Evolutionary conservation across 805 yeast genomes (phyloP), one percentile per base, ranked within the genome.

Genomic region (Candida nonsorbophila): DNA sequence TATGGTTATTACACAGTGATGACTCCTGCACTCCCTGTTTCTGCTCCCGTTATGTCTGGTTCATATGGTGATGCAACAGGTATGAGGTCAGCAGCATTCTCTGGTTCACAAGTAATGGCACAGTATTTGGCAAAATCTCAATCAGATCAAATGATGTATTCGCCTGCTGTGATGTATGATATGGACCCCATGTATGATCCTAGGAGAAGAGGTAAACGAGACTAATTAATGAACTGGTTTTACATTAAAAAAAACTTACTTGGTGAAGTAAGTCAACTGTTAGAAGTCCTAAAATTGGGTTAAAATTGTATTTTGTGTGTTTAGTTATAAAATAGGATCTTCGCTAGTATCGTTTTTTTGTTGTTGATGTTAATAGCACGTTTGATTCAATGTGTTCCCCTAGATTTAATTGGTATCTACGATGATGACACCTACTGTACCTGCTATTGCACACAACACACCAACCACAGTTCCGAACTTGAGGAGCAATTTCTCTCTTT

Each of bases 101-200:
- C 79, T 5, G 86, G 87, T 3, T 76, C 84, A 0, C 82, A 77
- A 42, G 84, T 81, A 8, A 79, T 81, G 85, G 80, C 85, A 0
- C 86, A 80, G 46, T 81, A 80, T 47, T 60, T 81, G 41, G 83
- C 84, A n/a, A 82, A 77, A 48, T 62, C 39, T 3, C 79, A 78
- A 42, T 80, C 76, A 36, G 79, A 80, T 7, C 67, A 68, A 25
- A 53, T 72, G 45, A 50, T 74, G 34, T 77, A 75, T 49, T 60
- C 61, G 5, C 49, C 59, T 3, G 40, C 40, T 19, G 40, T 54
- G 8, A 16, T 18, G 7, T n/a, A n/a, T n/a, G n/a, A n/a, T n/a
- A n/a, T n/a, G n/a, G n/a, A n/a, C n/a, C n/a, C n/a, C n/a, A n/a
- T n/a, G n/a, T n/a, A n/a, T n/a, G n/a, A n/a, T n/a, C n/a, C n/a